Evolutionary conservation across 345 rosid genomes (phyloP), one percentile per base, ranked within the genome.

Genomic region (Capsella bursapastoris): DNA sequence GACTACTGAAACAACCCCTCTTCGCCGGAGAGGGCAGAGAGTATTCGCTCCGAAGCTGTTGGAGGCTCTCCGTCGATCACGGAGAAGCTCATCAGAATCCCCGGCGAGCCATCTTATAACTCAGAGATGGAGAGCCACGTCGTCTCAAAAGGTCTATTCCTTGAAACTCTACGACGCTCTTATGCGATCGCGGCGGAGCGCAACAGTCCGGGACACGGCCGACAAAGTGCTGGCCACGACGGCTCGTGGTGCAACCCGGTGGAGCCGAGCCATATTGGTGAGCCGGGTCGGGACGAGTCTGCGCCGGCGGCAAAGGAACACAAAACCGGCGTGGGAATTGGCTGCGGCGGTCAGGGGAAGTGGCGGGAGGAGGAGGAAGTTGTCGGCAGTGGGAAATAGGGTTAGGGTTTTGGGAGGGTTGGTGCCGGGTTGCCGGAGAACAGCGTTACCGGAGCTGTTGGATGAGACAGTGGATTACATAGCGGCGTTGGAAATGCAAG

Each of bases 391-490:
- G 13, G 97, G 88, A 51, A 75, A 86, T 51, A 83, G 87, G 80
- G 96, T 87, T 11, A 74, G 87, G 69, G 74, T 85, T 34, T 88
- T 96, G 48, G 95, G 97, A 58, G 86, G 93, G 57, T 71, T 96
- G 72, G 97, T 96, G 27, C 99, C 98, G n/a, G 99, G 99, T 52
- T 96, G 99, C 85, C 83, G 95, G 75, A 90, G 87, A 74, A 88
- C 92, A 66, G 84, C 93, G 5, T 68, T 96, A 57, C 97, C 97
- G 45, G 90, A 90, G 62, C 86, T 96, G 53, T 86, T 96, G 59
- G 98, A 92, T 53, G 99, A 96, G 82, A 92, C 95, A 3, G 86
- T 88, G 0, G 99, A 96, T 84, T 96, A 96, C 52, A 96, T 96
- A 61, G 88, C 89, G 22, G 99, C 99, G 48, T 79, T 92, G 70